A percentile compares a stretch with the other conserved stretches of the same genome.
Conservation (phyloP, 2,329 filamentous ascomycete genomes). For the Pseudogymnoascus sp. region DNA sequence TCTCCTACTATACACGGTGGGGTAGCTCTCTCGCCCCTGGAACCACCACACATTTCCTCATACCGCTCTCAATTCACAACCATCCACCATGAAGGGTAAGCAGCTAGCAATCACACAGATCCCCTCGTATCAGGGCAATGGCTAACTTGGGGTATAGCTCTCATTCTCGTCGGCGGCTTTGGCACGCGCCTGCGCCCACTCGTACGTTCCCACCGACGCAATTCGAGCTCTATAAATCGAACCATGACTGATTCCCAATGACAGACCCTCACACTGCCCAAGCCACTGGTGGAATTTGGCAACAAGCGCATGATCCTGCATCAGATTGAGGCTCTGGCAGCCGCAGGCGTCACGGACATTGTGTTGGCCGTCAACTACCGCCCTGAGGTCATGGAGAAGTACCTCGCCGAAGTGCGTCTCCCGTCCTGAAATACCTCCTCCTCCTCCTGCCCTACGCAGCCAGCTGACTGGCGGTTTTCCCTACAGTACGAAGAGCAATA, state of each 20-base stretch:
- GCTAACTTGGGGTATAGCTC: constrained; percentile 48
- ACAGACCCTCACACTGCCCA: constrained; percentile 91
- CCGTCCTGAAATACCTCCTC: constrained; percentile 14
- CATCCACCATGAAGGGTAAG: constrained; percentile 28
- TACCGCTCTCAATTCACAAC: constrained; percentile 10
- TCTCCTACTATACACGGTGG: background rate
- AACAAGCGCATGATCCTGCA: constrained; percentile 99
- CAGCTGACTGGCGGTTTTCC: constrained; percentile 5
- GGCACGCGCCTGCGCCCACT: constrained; percentile 95
- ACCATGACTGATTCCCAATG: constrained; percentile 1
- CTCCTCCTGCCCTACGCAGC: background rate
- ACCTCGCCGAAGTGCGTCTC: constrained; percentile 69
- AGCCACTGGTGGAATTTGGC: constrained; percentile 94
- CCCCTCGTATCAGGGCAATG: background rate
- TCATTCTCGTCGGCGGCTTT: constrained; percentile 98
- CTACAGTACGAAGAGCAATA: constrained; percentile 78
- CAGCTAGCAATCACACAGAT: background rate
- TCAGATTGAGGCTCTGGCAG: constrained; percentile 90
- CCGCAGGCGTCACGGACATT: constrained; percentile 91
- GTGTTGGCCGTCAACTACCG: constrained; percentile 98
- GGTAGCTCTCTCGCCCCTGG: constrained; percentile 5
- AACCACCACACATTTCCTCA: background rate
- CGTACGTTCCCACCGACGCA: constrained; percentile 46
- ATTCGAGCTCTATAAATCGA: constrained; percentile 1
- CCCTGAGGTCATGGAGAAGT: constrained; percentile 93